Percentiles rank a stretch among this genome's conserved stretches.
phyloP scores from a whole-genome alignment of 768 basidiomycete genomes.

The Boletales sp. region DNA sequence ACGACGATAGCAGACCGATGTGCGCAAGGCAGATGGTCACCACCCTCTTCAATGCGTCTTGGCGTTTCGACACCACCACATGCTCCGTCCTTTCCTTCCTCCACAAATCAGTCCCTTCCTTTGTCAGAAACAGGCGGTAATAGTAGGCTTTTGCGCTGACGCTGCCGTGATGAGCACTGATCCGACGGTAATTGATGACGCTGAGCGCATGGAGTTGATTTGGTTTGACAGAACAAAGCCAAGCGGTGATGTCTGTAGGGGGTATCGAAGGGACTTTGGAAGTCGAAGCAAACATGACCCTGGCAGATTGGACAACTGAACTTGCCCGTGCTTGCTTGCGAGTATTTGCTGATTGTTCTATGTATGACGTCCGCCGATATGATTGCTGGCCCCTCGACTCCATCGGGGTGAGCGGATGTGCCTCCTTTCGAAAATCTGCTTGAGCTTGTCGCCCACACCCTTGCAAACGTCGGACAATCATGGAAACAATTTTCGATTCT shows the following conservation, averaged over 20 bases:
- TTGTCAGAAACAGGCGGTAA: not conserved
- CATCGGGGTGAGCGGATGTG: constrained; percentile 3
- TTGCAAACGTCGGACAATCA: too few relatives aligned
- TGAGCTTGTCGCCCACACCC: too few relatives aligned
- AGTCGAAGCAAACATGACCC: constrained; percentile 17
- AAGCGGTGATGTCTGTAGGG: not conserved
- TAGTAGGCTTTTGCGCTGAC: not conserved
- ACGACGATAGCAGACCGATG: not conserved
- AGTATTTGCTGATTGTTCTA: constrained; percentile 6
- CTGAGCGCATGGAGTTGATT: not conserved
- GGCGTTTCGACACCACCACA: not conserved
- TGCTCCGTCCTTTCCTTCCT: not conserved
- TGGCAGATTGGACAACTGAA: constrained; percentile 7
- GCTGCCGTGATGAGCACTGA: not conserved
- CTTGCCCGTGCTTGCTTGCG: not conserved
- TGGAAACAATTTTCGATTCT: too few relatives aligned
- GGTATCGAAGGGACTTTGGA: not conserved
- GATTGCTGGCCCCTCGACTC: too few relatives aligned
- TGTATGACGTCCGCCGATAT: constrained; percentile 8
- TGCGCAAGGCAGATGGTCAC: not conserved
- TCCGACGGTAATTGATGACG: not conserved
- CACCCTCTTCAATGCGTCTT: not conserved
- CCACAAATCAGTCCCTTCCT: not conserved
- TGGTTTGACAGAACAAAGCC: not conserved
- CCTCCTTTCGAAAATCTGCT: not conserved